A percentile compares a stretch with the other conserved stretches of the same genome.
Evolutionary conservation across 1,284 basidiomycete genomes (phyloP).

Genomic region (Bondarzewia mesenterica): DNA sequence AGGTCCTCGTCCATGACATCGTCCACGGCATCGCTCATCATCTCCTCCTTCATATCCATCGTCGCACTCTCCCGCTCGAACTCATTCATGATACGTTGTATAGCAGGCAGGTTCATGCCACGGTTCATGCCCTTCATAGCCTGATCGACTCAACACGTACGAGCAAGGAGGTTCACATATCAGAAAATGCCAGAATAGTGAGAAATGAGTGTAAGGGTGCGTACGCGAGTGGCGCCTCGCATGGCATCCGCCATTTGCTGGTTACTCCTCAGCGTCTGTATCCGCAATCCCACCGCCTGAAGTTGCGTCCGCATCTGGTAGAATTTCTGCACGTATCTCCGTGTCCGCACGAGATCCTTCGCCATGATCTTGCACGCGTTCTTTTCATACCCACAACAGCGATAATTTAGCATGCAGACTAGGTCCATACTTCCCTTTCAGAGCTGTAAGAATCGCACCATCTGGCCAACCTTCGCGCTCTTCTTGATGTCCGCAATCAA

Average conservation of each 20-base stretch:
- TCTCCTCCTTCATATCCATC: conserved; percentile 99
- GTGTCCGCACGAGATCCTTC: conserved; percentile 93
- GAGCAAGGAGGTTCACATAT: not conserved
- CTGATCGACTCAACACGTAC: conserved; percentile 39
- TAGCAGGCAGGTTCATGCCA: conserved; percentile 89
- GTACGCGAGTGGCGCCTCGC: conserved; percentile 92
- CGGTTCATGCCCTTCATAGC: conserved; percentile 99
- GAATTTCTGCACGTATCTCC: conserved; percentile 96
- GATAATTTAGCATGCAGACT: too few species aligned
- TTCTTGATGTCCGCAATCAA: conserved; percentile 92
- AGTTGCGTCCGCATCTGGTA: conserved; percentile 98
- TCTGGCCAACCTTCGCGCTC: conserved; percentile 91
- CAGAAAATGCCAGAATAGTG: conserved; percentile 4
- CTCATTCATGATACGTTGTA: conserved; percentile 95
- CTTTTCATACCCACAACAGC: conserved; percentile 32
- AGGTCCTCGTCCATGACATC: conserved; percentile 95
- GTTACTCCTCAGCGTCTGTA: conserved; percentile 94
- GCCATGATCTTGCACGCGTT: conserved; percentile 99
- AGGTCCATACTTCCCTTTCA: too few species aligned
- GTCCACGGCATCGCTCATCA: conserved; percentile 99
- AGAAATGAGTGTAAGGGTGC: conserved; percentile 20
- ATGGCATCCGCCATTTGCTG: conserved; percentile 99
- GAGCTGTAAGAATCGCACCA: conserved; percentile 48
- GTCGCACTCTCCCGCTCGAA: conserved; percentile 95
- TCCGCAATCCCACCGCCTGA: conserved; percentile 91